A percentile compares a stretch with the other conserved stretches of the same genome.
Conservation (phyloP, 2,329 filamentous ascomycete genomes). For the Exophiala spinifera region DNA sequence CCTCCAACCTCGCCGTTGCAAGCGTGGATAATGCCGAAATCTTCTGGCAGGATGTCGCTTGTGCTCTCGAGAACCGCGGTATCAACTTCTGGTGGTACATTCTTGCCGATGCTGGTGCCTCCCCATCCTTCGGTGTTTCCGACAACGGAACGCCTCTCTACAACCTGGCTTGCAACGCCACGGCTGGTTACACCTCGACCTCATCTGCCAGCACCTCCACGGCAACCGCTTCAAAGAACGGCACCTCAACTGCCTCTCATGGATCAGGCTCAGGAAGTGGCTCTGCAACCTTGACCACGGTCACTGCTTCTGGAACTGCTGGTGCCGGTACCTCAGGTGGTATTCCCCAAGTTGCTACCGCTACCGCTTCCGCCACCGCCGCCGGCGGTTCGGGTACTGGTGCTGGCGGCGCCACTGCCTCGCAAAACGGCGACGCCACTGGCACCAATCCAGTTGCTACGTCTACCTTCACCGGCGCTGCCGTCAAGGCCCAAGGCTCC, state of each 20-base stretch:
- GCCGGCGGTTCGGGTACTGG: too few species aligned
- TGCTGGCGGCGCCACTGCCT: neutral
- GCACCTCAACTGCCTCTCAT: neutral
- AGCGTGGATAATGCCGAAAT: conserved; percentile 57
- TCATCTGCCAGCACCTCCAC: conserved; percentile 4
- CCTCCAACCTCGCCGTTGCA: conserved; percentile 55
- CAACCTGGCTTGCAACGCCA: conserved; percentile 37
- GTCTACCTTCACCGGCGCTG: conserved; percentile 17
- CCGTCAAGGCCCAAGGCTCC: conserved; percentile 11
- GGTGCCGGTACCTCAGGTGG: neutral
- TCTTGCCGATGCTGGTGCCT: conserved; percentile 36
- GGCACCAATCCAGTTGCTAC: neutral
- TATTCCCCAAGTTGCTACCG: conserved; percentile 1
- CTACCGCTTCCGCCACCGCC: too few species aligned
- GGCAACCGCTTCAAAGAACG: conserved; percentile 2
- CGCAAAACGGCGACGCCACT: neutral
- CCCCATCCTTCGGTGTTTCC: conserved; percentile 41
- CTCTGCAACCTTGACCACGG: neutral
- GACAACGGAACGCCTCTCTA: conserved; percentile 36
- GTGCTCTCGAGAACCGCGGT: conserved; percentile 56
- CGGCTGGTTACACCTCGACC: conserved; percentile 11
- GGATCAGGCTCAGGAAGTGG: conserved; percentile 5
- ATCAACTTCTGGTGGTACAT: conserved; percentile 45
- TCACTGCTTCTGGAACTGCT: conserved; percentile 1
- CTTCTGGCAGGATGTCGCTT: conserved; percentile 63